Conservation (phyloP, 2,329 filamentous ascomycete genomes). For the Fusarium oligoseptatum region DNA sequence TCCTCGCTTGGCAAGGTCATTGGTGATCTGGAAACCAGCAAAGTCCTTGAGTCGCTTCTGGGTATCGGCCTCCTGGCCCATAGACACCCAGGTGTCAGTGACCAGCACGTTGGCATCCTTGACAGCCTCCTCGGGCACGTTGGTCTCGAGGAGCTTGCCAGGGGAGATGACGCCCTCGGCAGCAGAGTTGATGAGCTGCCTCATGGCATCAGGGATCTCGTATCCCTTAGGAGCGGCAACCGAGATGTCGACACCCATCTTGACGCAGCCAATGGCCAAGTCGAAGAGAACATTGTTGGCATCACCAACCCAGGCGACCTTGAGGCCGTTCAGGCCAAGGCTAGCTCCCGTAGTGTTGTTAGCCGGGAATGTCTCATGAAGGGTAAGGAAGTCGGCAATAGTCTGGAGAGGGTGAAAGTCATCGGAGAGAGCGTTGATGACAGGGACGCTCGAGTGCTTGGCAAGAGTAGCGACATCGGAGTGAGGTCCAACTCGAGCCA, state of each 20-base stretch:
- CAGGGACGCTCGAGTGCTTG: conserved; percentile 80
- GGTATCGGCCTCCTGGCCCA: conserved; percentile 94
- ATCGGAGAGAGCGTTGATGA: conserved; percentile 90
- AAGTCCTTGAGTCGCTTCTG: conserved; percentile 84
- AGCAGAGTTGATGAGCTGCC: conserved; percentile 76
- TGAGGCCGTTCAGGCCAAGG: conserved; percentile 83
- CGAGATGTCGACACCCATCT: conserved; percentile 86
- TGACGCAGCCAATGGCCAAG: conserved; percentile 86
- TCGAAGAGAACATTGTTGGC: conserved; percentile 98
- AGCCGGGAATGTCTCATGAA: conserved; percentile 80
- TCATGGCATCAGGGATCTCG: conserved; percentile 82
- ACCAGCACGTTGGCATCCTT: conserved; percentile 90
- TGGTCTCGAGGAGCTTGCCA: conserved; percentile 81
- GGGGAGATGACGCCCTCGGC: conserved; percentile 68
- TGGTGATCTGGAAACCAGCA: conserved; percentile 90
- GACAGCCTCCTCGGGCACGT: conserved; percentile 85
- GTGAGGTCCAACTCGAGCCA: conserved; percentile 83
- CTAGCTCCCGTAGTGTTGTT: conserved; percentile 52
- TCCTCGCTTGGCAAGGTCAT: conserved; percentile 83
- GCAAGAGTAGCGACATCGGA: conserved; percentile 80
- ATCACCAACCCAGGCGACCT: conserved; percentile 96
- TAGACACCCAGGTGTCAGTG: conserved; percentile 98
- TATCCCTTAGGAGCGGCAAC: conserved; percentile 91
- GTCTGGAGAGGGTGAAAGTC: conserved; percentile 95
- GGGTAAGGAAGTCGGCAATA: conserved; percentile 93